A percentile compares a stretch with the other conserved stretches of the same genome.
These are phyloP conservation scores for Xylaria flabelliformis DNA, from an alignment of 495 filamentous ascomycete species.

Conservation along the genomic window DNA sequence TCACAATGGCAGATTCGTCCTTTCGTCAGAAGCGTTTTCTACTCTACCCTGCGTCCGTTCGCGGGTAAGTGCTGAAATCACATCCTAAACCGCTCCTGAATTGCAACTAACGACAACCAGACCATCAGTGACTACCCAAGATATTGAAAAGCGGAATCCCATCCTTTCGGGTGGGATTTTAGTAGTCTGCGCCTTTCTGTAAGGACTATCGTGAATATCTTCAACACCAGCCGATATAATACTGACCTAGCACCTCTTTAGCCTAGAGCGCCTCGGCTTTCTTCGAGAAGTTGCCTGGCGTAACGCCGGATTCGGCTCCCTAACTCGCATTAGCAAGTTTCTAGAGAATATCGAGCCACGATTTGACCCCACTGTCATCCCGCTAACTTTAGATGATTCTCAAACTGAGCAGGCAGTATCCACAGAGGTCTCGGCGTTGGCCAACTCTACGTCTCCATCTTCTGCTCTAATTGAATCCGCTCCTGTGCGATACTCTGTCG, in stretches of 20 bases:
- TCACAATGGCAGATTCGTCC: neutral
- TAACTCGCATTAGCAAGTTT: conserved; percentile 60
- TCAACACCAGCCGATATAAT: too few relatives aligned
- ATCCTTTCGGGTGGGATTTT: conserved; percentile 15
- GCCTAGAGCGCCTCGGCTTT: conserved; percentile 45
- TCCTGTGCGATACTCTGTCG: conserved; percentile 60
- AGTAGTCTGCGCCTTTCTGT: conserved; percentile 16
- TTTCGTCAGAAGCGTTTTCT: neutral
- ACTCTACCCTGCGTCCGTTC: neutral
- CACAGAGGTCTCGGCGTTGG: neutral
- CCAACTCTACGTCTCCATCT: neutral
- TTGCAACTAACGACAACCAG: neutral
- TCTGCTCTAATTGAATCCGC: conserved; percentile 5
- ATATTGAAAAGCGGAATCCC: neutral
- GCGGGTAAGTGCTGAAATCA: conserved; percentile 3
- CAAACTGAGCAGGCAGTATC: neutral
- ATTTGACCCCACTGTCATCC: conserved; percentile 81
- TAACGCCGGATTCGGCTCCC: conserved; percentile 71
- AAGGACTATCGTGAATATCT: neutral
- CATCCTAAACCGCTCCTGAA: neutral
- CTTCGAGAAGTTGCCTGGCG: conserved; percentile 56
- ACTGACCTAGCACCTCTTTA: conserved; percentile 19
- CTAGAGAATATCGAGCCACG: conserved; percentile 68
- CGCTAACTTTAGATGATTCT: conserved; percentile 43
- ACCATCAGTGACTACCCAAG: neutral